Percentiles rank a stretch among this genome's conserved stretches.
phyloP scores from a whole-genome alignment of 305 asterid species.

The Fraxinus baroniana region DNA sequence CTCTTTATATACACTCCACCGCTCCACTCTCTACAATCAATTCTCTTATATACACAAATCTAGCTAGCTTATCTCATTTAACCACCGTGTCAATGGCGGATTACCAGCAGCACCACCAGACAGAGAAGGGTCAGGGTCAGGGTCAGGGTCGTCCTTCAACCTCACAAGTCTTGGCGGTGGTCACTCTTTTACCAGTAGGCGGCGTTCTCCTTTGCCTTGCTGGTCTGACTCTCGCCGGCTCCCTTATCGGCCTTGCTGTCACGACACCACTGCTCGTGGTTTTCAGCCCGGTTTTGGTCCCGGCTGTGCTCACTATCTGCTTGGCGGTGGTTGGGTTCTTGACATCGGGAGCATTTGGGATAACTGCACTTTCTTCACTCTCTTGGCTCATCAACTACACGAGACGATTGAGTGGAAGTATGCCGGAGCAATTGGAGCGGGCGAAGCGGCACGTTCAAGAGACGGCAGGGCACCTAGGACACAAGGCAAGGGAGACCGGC shows the following conservation, averaged over 20 bases:
- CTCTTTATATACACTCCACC: slow-evolving; percentile 23
- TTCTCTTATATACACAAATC: not conserved
- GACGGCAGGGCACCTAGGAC: slow-evolving; percentile 27
- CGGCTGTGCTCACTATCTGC: slow-evolving; percentile 32
- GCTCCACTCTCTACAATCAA: not conserved
- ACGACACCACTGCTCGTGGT: slow-evolving; percentile 35
- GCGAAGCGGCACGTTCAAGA: slow-evolving; percentile 34
- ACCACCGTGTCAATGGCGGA: slow-evolving; percentile 34
- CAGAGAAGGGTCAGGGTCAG: not conserved
- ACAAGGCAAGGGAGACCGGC: slow-evolving; percentile 25
- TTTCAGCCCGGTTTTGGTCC: slow-evolving; percentile 45
- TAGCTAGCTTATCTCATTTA: not conserved
- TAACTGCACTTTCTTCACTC: slow-evolving; percentile 42
- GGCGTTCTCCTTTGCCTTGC: slow-evolving; percentile 36
- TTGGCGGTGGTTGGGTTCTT: slow-evolving; percentile 38
- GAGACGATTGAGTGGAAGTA: slow-evolving; percentile 7
- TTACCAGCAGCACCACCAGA: slow-evolving; percentile 5
- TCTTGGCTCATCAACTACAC: slow-evolving; percentile 39
- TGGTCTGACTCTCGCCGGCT: slow-evolving; percentile 33
- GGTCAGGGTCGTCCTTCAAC: slow-evolving; percentile 26
- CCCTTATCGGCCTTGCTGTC: slow-evolving; percentile 34
- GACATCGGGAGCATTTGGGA: slow-evolving; percentile 47
- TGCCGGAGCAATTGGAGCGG: slow-evolving; percentile 28
- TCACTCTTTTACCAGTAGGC: slow-evolving; percentile 41
- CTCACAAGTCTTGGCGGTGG: slow-evolving; percentile 35